Percentiles rank a stretch among this genome's conserved stretches.
These are phyloP conservation scores for Fistulifera pelliculosa DNA, from an alignment of 108 stramenopile species.

Conservation along the genomic window DNA sequence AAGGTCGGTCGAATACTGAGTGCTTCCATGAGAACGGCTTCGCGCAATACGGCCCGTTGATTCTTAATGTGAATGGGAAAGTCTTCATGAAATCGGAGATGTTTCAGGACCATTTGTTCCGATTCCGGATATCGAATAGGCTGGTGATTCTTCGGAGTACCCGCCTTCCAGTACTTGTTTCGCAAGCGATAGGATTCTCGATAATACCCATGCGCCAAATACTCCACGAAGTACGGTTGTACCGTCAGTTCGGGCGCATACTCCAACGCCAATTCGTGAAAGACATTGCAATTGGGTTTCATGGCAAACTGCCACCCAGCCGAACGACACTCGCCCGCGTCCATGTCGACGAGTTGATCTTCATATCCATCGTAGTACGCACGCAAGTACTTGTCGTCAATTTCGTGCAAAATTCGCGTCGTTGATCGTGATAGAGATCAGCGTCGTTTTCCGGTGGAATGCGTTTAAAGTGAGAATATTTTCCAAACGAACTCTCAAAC, in stretches of 20 bases:
- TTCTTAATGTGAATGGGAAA: not conserved
- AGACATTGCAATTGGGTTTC: conserved; percentile 57
- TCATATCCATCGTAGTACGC: not conserved
- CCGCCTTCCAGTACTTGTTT: too few relatives aligned
- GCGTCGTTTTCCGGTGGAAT: not conserved
- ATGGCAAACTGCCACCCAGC: not conserved
- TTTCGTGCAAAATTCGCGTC: conserved; percentile 1
- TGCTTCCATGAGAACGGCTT: conserved; percentile 70
- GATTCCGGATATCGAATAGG: not conserved
- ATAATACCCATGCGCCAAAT: conserved; percentile 2
- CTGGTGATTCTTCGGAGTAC: too few relatives aligned
- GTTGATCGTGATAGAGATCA: not conserved
- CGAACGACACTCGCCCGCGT: not conserved
- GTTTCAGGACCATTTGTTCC: conserved; percentile 1
- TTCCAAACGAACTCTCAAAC: not conserved
- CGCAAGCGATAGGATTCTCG: not conserved
- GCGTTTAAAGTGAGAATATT: not conserved
- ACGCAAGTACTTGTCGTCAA: not conserved
- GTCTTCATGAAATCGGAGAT: not conserved
- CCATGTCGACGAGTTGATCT: too few relatives aligned
- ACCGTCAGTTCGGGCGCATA: not conserved
- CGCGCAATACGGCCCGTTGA: conserved; percentile 28
- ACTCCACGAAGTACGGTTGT: not conserved
- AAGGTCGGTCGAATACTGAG: conserved; percentile 46
- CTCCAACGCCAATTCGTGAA: conserved; percentile 33